Base-by-base conservation (phyloP, 495 filamentous ascomycete species). In the Penicillium dipodomyicola region DNA sequence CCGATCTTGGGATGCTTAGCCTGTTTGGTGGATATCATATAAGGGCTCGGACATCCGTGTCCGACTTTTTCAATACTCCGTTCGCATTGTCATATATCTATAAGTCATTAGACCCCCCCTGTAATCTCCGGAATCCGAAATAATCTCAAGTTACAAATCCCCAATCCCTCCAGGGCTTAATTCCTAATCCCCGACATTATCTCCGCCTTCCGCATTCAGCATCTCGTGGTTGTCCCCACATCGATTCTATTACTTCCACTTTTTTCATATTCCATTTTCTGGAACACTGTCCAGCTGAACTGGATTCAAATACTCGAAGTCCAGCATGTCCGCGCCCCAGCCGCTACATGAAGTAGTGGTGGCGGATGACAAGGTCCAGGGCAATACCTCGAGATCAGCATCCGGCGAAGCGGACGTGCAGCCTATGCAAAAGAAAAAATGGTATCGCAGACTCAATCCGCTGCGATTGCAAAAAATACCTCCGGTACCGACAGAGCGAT, bases 401-500 rank as follows among this genome's bases (percentile, higher is more conserved):
- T 62, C 62, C 23, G 61, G 64, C 6, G 64, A 65, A 49, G 47
- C 52, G 29, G 45, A 25, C 9, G 11, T 56, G 37, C 42, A 60
- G 33, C 49, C 51, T 3, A 27, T 15, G 10, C 40, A 44, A 10
- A 75, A 75, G 59, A 74, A 67, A 45, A 77, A 72, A 70, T 85
- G 82, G 84, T 71, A 82, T 66, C 71, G 73, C 45, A 70, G 62
- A 23, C 53, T 84, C 39, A 86, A 87, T 61, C 83, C 84, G 3
- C 59, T 87, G 27, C 81, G 80, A 56, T 65, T 70, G 54, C 73
- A 77, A 39, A 66, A 58, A 12, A 72, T 71, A 14, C 84, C 84
- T 17, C 77, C 82, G 19, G 71, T 85, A 2, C 84, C 84, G 0
- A 62, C 76, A 7, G 73, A 82, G 50, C 69, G 84, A 10, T 58